Conservation (phyloP, 805 yeast genomes). For the Naumovozyma baii region DNA sequence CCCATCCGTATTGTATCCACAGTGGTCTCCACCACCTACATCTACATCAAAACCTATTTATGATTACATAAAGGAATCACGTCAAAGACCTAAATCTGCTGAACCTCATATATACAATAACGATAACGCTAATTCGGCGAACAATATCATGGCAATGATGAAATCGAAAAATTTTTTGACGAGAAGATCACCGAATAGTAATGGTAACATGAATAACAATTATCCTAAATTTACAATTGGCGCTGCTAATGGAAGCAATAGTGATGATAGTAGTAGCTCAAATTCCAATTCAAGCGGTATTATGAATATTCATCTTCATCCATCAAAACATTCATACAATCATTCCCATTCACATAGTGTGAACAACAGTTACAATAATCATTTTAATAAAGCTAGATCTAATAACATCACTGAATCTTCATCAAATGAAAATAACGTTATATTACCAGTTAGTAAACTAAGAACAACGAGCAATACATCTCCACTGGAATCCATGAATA, state of each 20-base stretch:
- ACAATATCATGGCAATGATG: background rate
- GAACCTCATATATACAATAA: constrained; percentile 27
- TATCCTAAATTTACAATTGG: background rate
- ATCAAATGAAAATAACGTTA: no score
- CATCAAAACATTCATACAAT: background rate
- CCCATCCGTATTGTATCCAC: constrained; percentile 12
- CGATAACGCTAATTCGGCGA: background rate
- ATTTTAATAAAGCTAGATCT: no score
- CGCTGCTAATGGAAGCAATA: background rate
- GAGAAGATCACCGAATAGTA: background rate
- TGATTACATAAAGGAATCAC: constrained; percentile 27
- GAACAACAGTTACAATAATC: constrained; percentile 3
- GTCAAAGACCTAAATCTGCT: constrained; percentile 36
- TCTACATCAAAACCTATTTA: constrained; percentile 29
- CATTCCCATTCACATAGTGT: constrained; percentile 1
- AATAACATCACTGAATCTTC: no score
- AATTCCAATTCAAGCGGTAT: background rate
- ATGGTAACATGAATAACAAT: background rate
- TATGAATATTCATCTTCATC: background rate
- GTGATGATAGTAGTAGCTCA: background rate
- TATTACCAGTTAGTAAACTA: no score
- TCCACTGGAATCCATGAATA: constrained; percentile 5
- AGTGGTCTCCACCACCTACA: constrained; percentile 33
- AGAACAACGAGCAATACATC: constrained; percentile 2
- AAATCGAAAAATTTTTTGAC: background rate